Evolutionary conservation across 1,139 yeast species (phyloP), one percentile per base, ranked within the genome.

Genomic region (Pneumocystis oryctolagi): DNA sequence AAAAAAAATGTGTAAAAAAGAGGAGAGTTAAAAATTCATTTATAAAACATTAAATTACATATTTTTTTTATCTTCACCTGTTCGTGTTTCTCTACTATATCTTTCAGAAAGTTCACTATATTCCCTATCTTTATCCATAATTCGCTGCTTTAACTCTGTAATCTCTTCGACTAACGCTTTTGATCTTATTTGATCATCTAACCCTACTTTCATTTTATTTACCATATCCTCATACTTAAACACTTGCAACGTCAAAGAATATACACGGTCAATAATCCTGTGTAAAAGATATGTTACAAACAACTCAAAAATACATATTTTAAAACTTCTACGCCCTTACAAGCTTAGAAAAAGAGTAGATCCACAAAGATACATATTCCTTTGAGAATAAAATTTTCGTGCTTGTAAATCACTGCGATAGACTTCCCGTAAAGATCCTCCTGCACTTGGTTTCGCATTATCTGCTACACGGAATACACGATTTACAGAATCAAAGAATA

Each of bases 311-410:
- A 34, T 34, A 34, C 37, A 34, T 34, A 34, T 34, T 34, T 34
- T 8, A 34, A 34, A 2, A 14, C 12, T 34, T 34, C 12, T 2
- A 34, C 37, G 37, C 37, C 37, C 34, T 57, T 39, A 57, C 59
- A 57, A 30, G 25, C 59, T 57, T 72, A 92, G 78, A 74, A 94
- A 94, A 73, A 94, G 80, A 2, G 97, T 89, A 76, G 90, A 89
- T 1, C 99, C 99, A 70, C 97, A 89, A 65, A 94, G 80, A 71
- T 94, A 94, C 87, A 90, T 84, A 78, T 94, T 94, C 77, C 99
- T 84, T 77, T 94, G 98, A 28, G 97, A 89, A 72, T 90, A 89
- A 75, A 94, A 94, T 72, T 90, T 81, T 74, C 97, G 83, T 30
- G 97, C 90, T 73, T 86, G 94, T 66, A 85, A 78, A 70, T 89